A percentile compares a stretch with the other conserved stretches of the same genome.
phyloP scores from a whole-genome alignment of 2,329 filamentous ascomycete genomes.

The Sporothrix brasiliensis region DNA sequence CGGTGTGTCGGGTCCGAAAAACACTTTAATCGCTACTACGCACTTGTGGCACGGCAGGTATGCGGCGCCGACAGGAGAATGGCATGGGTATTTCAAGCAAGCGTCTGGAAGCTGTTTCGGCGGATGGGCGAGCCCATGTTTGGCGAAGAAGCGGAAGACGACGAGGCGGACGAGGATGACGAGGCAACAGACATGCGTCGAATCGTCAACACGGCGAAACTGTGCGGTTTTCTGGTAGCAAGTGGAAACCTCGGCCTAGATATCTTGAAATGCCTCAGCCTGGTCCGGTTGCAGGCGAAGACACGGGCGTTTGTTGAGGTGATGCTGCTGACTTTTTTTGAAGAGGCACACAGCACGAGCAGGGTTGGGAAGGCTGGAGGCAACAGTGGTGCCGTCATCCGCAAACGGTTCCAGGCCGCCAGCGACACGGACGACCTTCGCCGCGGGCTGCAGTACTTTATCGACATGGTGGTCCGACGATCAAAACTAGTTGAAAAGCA shows the following conservation, averaged over 20 bases:
- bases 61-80: slow-evolving; percentile 71
- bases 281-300: slow-evolving; percentile 75
- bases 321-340: slow-evolving; percentile 73
- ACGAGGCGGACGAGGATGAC: slow-evolving; percentile 51
- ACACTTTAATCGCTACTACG: slow-evolving; percentile 91
- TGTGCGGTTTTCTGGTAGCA: slow-evolving; percentile 57
- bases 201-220: slow-evolving; percentile 56
- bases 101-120: slow-evolving; percentile 83
- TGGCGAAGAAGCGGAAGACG: slow-evolving; percentile 62
- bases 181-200: slow-evolving; percentile 54
- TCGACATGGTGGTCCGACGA: slow-evolving; percentile 73
- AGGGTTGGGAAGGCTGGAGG: slow-evolving; percentile 41
- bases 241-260: slow-evolving; percentile 52
- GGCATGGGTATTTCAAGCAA: slow-evolving; percentile 83
- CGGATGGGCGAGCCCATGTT: slow-evolving; percentile 80
- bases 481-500: slow-evolving; percentile 58
- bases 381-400: slow-evolving; percentile 46
- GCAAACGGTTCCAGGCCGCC: slow-evolving; percentile 67
- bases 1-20: slow-evolving; percentile 84
- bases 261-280: slow-evolving; percentile 71
- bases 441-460: slow-evolving; percentile 75
- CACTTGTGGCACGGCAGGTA: slow-evolving; percentile 76
- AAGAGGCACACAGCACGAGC: slow-evolving; percentile 61
- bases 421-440: slow-evolving; percentile 69
- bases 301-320: slow-evolving; percentile 79